Percentiles rank a stretch among this genome's conserved stretches.
phyloP scores from a whole-genome alignment of 148 eudicot species.

The Diospyros lotus region DNA sequence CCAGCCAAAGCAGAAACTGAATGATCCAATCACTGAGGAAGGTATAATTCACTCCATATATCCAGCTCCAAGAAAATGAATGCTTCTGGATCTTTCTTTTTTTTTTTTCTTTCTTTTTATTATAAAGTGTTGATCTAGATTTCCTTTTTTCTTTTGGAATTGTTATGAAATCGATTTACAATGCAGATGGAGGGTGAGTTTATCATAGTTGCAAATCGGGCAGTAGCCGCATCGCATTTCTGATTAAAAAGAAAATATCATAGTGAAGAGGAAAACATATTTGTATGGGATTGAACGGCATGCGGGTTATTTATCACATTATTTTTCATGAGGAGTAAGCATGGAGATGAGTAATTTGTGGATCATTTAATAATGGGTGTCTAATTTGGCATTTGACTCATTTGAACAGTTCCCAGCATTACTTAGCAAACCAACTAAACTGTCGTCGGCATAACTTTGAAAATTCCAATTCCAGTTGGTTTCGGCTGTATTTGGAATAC shows the following conservation, averaged over 20 bases:
- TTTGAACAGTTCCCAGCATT: background rate
- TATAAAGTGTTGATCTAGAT: too few species aligned
- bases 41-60: conserved; percentile 4
- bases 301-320: background rate
- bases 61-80: too few species aligned
- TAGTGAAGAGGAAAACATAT: background rate
- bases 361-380: background rate
- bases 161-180: too few species aligned
- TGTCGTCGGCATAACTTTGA: background rate
- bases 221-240: background rate
- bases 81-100: too few species aligned
- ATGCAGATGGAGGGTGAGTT: too few species aligned
- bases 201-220: background rate
- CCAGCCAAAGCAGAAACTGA: conserved; percentile 30
- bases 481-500: background rate
- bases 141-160: too few species aligned
- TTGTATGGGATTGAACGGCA: background rate
- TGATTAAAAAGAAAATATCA: background rate
- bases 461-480: background rate
- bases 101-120: too few species aligned
- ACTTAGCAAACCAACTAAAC: background rate
- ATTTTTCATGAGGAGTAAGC: background rate
- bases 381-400: background rate
- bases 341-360: background rate
- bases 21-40: conserved; percentile 27